Evolutionary conservation across 768 basidiomycete genomes (phyloP), one percentile per base, ranked within the genome.

Genomic region (Kwoniella pini): DNA sequence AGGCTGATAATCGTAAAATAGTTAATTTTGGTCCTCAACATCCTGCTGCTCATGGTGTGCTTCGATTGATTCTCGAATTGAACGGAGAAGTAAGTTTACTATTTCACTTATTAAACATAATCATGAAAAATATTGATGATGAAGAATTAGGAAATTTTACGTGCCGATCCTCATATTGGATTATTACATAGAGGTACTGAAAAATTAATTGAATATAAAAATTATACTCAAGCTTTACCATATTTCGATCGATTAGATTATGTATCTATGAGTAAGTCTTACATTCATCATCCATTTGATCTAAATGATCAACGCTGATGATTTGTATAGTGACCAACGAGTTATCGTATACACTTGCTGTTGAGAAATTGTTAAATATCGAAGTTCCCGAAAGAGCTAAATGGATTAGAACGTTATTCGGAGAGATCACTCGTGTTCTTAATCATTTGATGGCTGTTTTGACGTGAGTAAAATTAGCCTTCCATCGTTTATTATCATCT

Each of bases 201-300:
- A 80, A 98, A 98, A 80, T 84, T 99, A 52, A 98, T 98, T 64
- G 96, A 98, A 80, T 95, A 93, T 84, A 99, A 99, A 82, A 97
- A 88, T 0, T 98, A 98, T 75, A 90, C 87, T 4, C 96, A 99
- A 81, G 96, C 96, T 0, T 81, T 98, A 19, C 96, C 96, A 1
- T 98, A 99, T 81, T 99, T 99, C 76, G 96, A 99, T 79, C 91
- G 96, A 70, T 84, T 98, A 61, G 96, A 99, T 82, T 99, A 99
- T 71, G 95, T 98, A 54, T 97, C 95, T 49, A 98, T 97, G 96
- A 99, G 92, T 94, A 72, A 44, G 90, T 81, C 30, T n/a, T n/a
- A n/a, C n/a, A n/a, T n/a, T n/a, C n/a, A n/a, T n/a, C n/a, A 21
- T 3, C 40, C 33, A 36, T 36, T 7, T 36, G 7, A 15, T 15